Percentiles rank a stretch among this genome's conserved stretches.
phyloP scores from a whole-genome alignment of 129 eudicot genomes.

The Cynara cardunculus region DNA sequence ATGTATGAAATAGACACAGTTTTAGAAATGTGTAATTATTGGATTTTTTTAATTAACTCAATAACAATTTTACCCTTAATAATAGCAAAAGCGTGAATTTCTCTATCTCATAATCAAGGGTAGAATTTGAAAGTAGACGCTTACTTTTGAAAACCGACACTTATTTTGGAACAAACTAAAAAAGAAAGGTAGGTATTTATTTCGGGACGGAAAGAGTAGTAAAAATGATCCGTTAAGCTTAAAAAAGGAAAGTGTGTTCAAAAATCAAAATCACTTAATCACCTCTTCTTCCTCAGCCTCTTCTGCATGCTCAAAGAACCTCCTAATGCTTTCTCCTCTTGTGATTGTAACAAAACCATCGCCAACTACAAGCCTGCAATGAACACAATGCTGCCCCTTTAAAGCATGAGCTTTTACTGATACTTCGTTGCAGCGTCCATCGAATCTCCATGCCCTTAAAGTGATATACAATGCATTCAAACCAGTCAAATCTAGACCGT shows the following conservation, averaged over 20 bases:
- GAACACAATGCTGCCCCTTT: constrained; percentile 89
- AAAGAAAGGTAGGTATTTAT: neutral
- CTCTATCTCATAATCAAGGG: neutral
- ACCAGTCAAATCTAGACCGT: constrained; percentile 72
- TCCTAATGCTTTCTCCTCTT: constrained; percentile 74
- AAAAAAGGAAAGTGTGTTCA: neutral
- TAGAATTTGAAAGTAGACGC: neutral
- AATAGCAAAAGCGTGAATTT: neutral
- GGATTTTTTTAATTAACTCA: neutral
- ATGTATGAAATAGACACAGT: neutral
- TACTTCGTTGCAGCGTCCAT: constrained; percentile 78
- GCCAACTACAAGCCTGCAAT: constrained; percentile 91
- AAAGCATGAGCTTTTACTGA: constrained; percentile 95
- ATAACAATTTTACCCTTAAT: neutral
- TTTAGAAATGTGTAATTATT: neutral
- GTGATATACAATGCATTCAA: constrained; percentile 82
- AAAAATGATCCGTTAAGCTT: neutral
- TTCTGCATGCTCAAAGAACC: constrained; percentile 97
- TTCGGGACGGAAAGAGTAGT: neutral
- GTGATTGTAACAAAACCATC: constrained; percentile 87
- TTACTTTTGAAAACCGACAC: neutral
- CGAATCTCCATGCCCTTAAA: constrained; percentile 86
- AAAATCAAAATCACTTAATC: neutral
- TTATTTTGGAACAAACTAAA: neutral
- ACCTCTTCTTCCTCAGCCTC: constrained; percentile 99